Base-by-base conservation (phyloP, 1,284 basidiomycete species). In the Ceratorhiza oryzae-sativae region DNA sequence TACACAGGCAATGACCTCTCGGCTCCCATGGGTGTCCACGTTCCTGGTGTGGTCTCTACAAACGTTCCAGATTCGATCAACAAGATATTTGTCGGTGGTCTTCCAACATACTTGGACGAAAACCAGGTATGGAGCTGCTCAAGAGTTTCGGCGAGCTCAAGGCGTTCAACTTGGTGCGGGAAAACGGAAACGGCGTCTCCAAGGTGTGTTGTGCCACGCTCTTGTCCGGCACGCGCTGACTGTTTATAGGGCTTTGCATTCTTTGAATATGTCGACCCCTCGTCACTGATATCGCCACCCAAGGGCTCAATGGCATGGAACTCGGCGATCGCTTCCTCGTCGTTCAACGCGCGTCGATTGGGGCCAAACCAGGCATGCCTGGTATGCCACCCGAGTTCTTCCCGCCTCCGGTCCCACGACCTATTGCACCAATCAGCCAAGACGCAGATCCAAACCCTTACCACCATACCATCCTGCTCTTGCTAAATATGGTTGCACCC, bases 401-500 rank as follows among this genome's bases (percentile, higher is more conserved):
- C 48, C 32, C 48, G 5, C 71, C 55, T 32, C 61, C 46, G 79
- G 79, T 41, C 77, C 81, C 36, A 82, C 88, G 90, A 60, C 91
- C 92, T 25, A 93, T 93, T 79, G 89, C 95, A 84, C 91, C 92
- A 71, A n/a, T 65, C n/a, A 32, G 45, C 25, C 90, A 75, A 46
- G 77, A 91, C 8, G 89, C 89, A 71, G 87, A 90, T 76, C 77
- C 76, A 51, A 85, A 76, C 48, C 75, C 76, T 25, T 82, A 81
- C 12, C 86, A 90, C 53, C 88, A 90, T 15, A 89, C 92, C 51
- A 95, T 97, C 79, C 87, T 99, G 79, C 90, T 98, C 78, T 93
- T 99, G 90, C 85, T 99, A 78, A 99, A 99, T 86, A 99, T 99
- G 97, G 95, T 99, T 75, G 94, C 93, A 0, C 82, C 93, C 1